Percentiles rank a stretch among this genome's conserved stretches.
Evolutionary conservation across 164 flowering plant genomes (phyloP).

Genomic region (Dillenia suffruticosa): DNA sequence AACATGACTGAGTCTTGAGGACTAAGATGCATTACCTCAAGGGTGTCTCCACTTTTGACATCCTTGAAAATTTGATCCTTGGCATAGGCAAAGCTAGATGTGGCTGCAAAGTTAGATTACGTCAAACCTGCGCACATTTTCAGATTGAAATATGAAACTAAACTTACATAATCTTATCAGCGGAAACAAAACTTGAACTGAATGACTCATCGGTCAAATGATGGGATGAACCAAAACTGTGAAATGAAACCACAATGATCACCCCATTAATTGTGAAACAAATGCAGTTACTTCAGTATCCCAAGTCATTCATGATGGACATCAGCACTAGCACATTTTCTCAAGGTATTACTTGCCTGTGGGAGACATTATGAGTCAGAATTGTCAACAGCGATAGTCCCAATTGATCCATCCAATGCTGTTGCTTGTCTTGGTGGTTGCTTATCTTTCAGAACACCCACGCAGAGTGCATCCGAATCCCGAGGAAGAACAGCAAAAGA

Average conservation of each 20-base stretch:
- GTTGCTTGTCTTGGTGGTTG: slow-evolving; percentile 7
- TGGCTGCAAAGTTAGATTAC: slow-evolving; percentile 8
- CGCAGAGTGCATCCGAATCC: slow-evolving; percentile 9
- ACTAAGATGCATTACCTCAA: slow-evolving; percentile 16
- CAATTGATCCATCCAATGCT: slow-evolving; percentile 7
- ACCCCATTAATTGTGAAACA: no score
- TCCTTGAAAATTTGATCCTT: slow-evolving; percentile 1
- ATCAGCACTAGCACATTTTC: background rate
- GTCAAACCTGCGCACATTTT: slow-evolving; percentile 2
- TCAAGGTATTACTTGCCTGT: slow-evolving; percentile 16
- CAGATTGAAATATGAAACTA: no score
- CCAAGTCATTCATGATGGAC: background rate
- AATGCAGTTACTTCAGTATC: background rate
- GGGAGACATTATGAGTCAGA: slow-evolving; percentile 7
- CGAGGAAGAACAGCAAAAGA: slow-evolving; percentile 14
- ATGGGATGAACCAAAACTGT: background rate
- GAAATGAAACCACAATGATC: no score
- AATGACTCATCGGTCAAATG: background rate
- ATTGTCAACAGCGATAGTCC: slow-evolving; percentile 4
- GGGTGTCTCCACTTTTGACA: slow-evolving; percentile 12
- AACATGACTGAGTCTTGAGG: background rate
- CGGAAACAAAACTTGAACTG: no score
- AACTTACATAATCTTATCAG: no score
- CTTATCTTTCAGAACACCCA: slow-evolving; percentile 10
- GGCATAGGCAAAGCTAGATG: slow-evolving; percentile 2